Evolutionary conservation across 352 stramenopile species (phyloP).

Genomic region (Thraustochytrium striatum): DNA sequence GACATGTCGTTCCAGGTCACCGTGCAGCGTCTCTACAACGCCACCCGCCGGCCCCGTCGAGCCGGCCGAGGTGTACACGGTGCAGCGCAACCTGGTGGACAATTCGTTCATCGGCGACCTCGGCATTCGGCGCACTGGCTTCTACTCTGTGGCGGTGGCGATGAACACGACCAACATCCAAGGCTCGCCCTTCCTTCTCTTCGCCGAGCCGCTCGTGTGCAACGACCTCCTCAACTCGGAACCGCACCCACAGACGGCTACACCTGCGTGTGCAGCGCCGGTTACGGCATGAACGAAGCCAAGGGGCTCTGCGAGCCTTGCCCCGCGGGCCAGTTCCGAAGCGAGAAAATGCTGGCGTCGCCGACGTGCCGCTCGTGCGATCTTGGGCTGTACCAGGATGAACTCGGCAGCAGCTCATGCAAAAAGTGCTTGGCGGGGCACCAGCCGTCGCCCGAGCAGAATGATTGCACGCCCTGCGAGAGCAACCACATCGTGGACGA

Average conservation of each 20-base stretch:
- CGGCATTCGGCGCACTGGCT: constrained; percentile 30
- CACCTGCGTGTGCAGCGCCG: constrained; percentile 40
- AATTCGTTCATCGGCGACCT: constrained; percentile 40
- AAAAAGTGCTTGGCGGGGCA: constrained; percentile 26
- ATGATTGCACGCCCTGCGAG: constrained; percentile 5
- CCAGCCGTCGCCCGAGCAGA: constrained; percentile 19
- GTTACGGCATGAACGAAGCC: constrained; percentile 7
- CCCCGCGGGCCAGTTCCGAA: constrained; percentile 19
- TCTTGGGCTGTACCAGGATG: constrained; percentile 27
- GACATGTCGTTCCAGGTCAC: too few species aligned
- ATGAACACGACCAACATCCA: constrained; percentile 19
- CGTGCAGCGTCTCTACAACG: too few species aligned
- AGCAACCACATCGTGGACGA: constrained; percentile 31
- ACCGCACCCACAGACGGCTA: constrained; percentile 18
- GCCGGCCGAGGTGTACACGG: background rate
- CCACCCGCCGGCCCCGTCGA: background rate
- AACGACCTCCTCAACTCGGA: constrained; percentile 14
- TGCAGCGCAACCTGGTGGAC: constrained; percentile 17
- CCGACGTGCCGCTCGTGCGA: constrained; percentile 22
- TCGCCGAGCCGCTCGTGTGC: background rate
- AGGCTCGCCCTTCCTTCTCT: constrained; percentile 1
- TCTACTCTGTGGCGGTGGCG: background rate
- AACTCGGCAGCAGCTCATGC: background rate
- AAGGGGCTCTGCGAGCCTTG: constrained; percentile 2
- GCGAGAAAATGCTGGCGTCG: constrained; percentile 27